Evolutionary conservation across 441 rosid genomes (phyloP).

Genomic region (Erodium moschatum): DNA sequence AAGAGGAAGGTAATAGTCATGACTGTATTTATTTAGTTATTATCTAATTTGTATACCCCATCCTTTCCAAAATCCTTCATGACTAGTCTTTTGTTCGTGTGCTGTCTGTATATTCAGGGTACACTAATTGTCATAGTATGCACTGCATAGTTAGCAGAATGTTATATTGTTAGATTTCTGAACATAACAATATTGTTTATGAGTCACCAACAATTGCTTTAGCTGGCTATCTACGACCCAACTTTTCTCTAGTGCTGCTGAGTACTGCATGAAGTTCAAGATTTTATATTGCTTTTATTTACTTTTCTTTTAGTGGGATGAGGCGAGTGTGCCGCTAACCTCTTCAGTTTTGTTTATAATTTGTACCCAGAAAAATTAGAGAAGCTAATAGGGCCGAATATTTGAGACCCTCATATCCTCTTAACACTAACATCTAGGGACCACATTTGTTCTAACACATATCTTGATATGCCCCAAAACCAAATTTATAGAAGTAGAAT

Average conservation of each 20-base stretch:
- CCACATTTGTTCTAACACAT: too few relatives aligned
- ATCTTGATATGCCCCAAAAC: too few relatives aligned
- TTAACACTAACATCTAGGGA: not conserved
- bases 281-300: not conserved
- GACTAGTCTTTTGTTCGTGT: too few relatives aligned
- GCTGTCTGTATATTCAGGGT: too few relatives aligned
- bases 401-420: not conserved
- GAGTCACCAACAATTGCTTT: not conserved
- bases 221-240: not conserved
- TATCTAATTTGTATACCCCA: not conserved
- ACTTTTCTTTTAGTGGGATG: not conserved
- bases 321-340: not conserved
- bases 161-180: too few relatives aligned
- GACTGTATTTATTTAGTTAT: not conserved
- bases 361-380: not conserved
- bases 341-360: not conserved
- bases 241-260: not conserved
- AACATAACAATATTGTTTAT: too few relatives aligned
- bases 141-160: too few relatives aligned
- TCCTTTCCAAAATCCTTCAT: too few relatives aligned
- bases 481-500: too few relatives aligned
- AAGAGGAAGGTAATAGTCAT: conserved; percentile 65
- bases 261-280: not conserved
- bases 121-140: too few relatives aligned
- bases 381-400: not conserved